Evolutionary conservation across 345 rosid genomes (phyloP).

Genomic region (Citrus unshiu): DNA sequence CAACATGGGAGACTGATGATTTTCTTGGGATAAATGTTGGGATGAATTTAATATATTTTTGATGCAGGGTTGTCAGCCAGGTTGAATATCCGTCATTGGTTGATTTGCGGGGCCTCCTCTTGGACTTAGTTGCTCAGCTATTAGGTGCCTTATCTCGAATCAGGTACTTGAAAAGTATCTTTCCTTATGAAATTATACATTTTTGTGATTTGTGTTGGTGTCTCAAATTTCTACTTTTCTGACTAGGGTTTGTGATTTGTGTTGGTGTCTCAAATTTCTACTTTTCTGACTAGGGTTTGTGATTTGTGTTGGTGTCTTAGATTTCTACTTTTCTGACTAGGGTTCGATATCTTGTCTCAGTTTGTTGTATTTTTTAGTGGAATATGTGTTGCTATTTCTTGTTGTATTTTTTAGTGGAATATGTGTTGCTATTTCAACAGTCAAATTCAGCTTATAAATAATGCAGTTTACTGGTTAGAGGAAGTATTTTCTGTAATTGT

Average conservation of each 20-base stretch:
- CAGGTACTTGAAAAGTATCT: constrained; percentile 42
- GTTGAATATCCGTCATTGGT: constrained; percentile 96
- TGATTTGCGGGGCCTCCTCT: constrained; percentile 93
- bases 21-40: background rate
- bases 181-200: background rate
- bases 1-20: background rate
- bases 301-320: background rate
- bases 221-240: background rate
- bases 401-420: background rate
- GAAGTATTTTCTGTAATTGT: background rate
- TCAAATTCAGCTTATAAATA: background rate
- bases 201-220: background rate
- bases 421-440: background rate
- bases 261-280: background rate
- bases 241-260: background rate
- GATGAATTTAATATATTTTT: constrained; percentile 17
- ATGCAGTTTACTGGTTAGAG: background rate
- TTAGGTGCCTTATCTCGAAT: constrained; percentile 96
- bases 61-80: constrained; percentile 92
- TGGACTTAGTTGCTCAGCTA: constrained; percentile 96
- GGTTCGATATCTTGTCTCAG: background rate
- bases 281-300: background rate
- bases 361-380: background rate
- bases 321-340: background rate
- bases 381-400: background rate